Evolutionary conservation across 345 rosid species (phyloP).

Genomic region (Murraya koenigii): DNA sequence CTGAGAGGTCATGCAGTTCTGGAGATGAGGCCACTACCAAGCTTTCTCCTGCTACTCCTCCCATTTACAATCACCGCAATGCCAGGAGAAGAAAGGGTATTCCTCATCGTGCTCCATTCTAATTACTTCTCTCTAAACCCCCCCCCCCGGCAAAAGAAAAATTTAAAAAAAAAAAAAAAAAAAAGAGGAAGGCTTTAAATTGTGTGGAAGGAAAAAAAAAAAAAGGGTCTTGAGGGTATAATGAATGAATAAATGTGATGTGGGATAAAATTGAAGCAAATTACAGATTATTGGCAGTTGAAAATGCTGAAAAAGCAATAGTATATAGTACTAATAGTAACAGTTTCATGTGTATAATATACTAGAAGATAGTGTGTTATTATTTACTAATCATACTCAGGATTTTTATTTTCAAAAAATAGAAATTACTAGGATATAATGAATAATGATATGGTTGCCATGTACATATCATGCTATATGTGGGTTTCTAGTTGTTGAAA

Average conservation of each 20-base stretch:
- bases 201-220: background rate
- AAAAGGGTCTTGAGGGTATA: background rate
- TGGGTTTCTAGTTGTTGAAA: conserved; percentile 8
- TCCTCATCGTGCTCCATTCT: conserved; percentile 84
- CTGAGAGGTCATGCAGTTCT: conserved; percentile 45
- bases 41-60: conserved; percentile 60
- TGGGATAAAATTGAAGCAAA: background rate
- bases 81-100: conserved; percentile 77
- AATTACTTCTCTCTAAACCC: background rate
- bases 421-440: conserved; percentile 11
- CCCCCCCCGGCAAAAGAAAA: too few relatives aligned
- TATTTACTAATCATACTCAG: background rate
- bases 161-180: background rate
- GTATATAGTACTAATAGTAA: background rate
- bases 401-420: background rate
- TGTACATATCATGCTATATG: conserved; percentile 14
- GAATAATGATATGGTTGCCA: background rate
- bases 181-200: background rate
- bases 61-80: conserved; percentile 58
- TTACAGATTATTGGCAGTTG: background rate
- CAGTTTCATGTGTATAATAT: conserved; percentile 9
- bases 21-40: conserved; percentile 54
- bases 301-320: conserved; percentile 1
- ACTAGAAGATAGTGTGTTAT: background rate
- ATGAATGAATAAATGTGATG: conserved; percentile 1